Conservation (phyloP, 164 flowering plant genomes). For the Annona squamosa region DNA sequence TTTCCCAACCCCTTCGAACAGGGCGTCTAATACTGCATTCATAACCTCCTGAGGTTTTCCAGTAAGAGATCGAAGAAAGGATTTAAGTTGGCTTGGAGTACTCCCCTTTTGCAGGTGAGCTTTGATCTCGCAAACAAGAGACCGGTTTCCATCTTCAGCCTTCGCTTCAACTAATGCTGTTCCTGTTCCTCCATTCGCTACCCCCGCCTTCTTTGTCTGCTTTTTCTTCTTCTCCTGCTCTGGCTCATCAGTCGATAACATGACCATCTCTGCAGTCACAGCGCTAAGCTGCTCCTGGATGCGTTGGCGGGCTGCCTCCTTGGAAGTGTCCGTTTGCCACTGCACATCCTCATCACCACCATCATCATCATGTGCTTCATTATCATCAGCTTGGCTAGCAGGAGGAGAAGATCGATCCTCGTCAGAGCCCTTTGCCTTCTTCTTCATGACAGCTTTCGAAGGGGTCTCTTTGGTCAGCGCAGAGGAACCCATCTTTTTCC, state of each 20-base stretch:
- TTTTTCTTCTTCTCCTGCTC: conserved; percentile 29
- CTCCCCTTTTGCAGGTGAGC: conserved; percentile 35
- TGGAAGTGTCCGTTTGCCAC: conserved; percentile 81
- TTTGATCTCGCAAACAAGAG: conserved; percentile 30
- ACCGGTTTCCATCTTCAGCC: conserved; percentile 15
- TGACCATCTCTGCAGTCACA: conserved; percentile 70
- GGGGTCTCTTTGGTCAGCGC: conserved; percentile 26
- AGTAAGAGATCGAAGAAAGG: conserved; percentile 30
- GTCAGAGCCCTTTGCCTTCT: conserved; percentile 46
- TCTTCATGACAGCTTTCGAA: conserved; percentile 24
- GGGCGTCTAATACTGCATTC: conserved; percentile 41
- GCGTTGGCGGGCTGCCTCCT: conserved; percentile 55
- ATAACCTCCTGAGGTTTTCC: conserved; percentile 35
- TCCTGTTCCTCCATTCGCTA: conserved; percentile 2
- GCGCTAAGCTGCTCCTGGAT: conserved; percentile 73
- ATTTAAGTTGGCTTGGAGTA: conserved; percentile 28
- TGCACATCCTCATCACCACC: conserved; percentile 36
- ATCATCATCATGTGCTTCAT: conserved; percentile 28
- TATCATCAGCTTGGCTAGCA: conserved; percentile 47
- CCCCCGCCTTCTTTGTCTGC: conserved; percentile 3
- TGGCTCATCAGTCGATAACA: conserved; percentile 42
- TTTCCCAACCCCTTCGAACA: conserved; percentile 48
- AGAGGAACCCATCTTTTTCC: conserved; percentile 37
- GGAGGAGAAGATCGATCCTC: conserved; percentile 53
- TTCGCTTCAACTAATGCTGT: conserved; percentile 24